Conservation (phyloP, 129 eudicot genomes). For the Artemisia argyi region DNA sequence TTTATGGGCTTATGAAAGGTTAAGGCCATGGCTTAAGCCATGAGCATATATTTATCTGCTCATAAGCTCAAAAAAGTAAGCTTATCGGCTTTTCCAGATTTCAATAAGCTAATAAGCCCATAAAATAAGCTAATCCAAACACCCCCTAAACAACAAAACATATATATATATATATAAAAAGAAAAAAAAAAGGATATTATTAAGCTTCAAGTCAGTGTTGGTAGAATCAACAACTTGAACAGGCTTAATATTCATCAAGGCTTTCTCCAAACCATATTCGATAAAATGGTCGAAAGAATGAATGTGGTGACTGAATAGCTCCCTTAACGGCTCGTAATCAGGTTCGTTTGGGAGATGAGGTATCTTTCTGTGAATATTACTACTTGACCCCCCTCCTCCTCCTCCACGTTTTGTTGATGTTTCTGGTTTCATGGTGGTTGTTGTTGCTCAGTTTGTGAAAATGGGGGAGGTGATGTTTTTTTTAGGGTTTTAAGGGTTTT, state of each 20-base stretch:
- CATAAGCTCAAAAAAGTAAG: no score
- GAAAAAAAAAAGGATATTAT: slow-evolving; percentile 81
- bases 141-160: no score
- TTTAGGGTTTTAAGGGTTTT: background rate
- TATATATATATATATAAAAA: no score
- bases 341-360: slow-evolving; percentile 53
- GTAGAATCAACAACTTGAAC: slow-evolving; percentile 46
- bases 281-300: slow-evolving; percentile 77
- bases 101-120: no score
- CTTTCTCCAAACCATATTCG: slow-evolving; percentile 58
- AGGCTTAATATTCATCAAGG: slow-evolving; percentile 55
- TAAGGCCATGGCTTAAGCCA: no score
- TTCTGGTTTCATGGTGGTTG: slow-evolving; percentile 26
- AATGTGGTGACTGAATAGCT: slow-evolving; percentile 83
- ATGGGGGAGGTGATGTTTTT: no score
- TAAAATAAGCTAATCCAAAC: no score
- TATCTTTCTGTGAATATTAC: slow-evolving; percentile 29
- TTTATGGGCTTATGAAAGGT: no score
- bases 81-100: no score
- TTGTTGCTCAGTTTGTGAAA: background rate
- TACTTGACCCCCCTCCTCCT: slow-evolving; percentile 19
- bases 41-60: no score
- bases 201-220: slow-evolving; percentile 42
- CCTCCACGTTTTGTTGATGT: background rate
- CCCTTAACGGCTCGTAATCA: slow-evolving; percentile 53